Base-by-base conservation (phyloP, 1,284 basidiomycete genomes). In the Mycena sp. region DNA sequence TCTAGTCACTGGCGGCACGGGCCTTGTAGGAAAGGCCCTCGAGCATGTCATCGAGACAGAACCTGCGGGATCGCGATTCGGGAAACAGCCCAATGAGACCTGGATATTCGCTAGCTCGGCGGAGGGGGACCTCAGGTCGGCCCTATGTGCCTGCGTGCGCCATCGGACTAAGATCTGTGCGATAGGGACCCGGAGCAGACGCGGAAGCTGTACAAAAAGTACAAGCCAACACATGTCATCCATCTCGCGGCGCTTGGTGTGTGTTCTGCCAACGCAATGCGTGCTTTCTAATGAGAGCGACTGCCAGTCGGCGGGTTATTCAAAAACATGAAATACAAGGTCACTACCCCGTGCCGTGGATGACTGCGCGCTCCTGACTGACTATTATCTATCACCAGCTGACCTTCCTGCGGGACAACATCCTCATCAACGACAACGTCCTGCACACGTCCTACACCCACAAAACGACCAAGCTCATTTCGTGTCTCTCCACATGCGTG, bases 301-400 rank as follows among this genome's bases (percentile, higher is more conserved):
- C 61, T 23, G 53, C 3, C 72, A 93, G 94, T 96, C 58, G 94
- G 94, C 11, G 95, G 95, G 12, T 79, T 96, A 30, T 96, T 95
- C 82, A 91, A 88, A 71, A 96, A 96, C 80, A 95, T 96, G 91
- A 90, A 91, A 72, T 88, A 89, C 79, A 96, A 96, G 77, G 92
- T 88, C 60, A 35, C 78, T 61, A n/a, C 11, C 26, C 19, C 21
- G 29, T 17, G 16, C 19, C 58, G 49, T 17, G 45, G 26, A 16
- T 50, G 41, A n/a, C 14, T 14, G 32, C 41, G 26, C 48, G 38
- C 23, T 23, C n/a, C 41, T 37, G 56, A 64, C n/a, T 51, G 12
- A 17, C 44, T 43, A 45, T 30, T 50, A n/a, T n/a, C n/a, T n/a
- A n/a, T n/a, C n/a, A n/a, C 54, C 32, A 93, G 89, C 83, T 92